Conservation (phyloP, 306 rosid species). For the Inga oerstediana region DNA sequence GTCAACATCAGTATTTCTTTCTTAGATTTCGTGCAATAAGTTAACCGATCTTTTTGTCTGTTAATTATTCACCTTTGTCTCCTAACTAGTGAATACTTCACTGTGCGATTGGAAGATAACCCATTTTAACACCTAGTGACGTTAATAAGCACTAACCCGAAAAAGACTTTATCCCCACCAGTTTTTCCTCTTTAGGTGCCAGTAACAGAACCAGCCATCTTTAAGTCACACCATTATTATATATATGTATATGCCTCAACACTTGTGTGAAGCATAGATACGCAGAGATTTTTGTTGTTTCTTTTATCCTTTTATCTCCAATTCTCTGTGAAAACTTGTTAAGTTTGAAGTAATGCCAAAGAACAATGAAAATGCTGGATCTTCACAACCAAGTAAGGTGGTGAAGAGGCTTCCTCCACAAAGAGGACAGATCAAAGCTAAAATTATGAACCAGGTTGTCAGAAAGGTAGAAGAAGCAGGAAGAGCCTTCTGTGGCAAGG, state of each 20-base stretch:
- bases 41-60: background rate
- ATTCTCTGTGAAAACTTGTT: slow-evolving; percentile 9
- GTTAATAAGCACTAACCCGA: slow-evolving; percentile 19
- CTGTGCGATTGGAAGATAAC: background rate
- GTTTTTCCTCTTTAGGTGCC: background rate
- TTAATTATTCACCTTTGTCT: background rate
- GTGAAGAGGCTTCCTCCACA: slow-evolving; percentile 55
- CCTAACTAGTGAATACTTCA: slow-evolving; percentile 3
- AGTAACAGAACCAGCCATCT: slow-evolving; percentile 19
- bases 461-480: slow-evolving; percentile 39
- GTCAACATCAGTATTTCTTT: background rate
- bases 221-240: slow-evolving; percentile 8
- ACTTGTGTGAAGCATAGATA: background rate
- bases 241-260: background rate
- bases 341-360: slow-evolving; percentile 21
- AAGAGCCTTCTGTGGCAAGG: slow-evolving; percentile 36
- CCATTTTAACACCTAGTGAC: background rate
- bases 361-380: slow-evolving; percentile 32
- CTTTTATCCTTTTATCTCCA: background rate
- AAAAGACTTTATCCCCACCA: background rate
- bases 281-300: slow-evolving; percentile 13
- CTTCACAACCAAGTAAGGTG: slow-evolving; percentile 17
- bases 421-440: slow-evolving; percentile 54
- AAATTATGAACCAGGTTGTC: slow-evolving; percentile 37
- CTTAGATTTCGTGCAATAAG: background rate